These are phyloP conservation scores for Pythium dissotocum DNA, from an alignment of 352 stramenopile species.

Conservation along the genomic window DNA sequence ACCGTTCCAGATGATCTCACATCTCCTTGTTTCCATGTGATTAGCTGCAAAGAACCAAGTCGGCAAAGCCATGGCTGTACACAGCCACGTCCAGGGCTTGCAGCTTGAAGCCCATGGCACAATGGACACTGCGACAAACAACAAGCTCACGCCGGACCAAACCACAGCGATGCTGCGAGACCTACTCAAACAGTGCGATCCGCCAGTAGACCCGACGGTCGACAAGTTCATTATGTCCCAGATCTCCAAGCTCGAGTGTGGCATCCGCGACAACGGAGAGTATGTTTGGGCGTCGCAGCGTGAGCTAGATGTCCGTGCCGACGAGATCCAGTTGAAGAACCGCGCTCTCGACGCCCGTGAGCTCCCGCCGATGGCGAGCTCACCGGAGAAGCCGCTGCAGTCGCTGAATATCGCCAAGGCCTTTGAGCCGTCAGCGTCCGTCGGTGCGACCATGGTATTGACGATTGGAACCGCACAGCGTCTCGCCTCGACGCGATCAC, in stretches of 20 bases:
- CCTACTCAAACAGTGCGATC: constrained; percentile 18
- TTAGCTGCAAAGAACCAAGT: neutral
- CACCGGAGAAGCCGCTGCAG: neutral
- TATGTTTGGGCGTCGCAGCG: constrained; percentile 9
- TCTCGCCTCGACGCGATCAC: neutral
- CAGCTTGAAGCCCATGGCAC: neutral
- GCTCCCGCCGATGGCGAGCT: neutral
- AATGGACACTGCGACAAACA: constrained; percentile 16
- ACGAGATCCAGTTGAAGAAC: neutral
- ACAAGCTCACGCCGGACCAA: constrained; percentile 12
- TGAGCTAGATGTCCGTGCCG: neutral
- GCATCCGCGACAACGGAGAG: constrained; percentile 5
- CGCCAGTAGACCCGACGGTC: constrained; percentile 14
- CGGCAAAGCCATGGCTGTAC: neutral
- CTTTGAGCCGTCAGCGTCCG: neutral
- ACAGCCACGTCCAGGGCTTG: neutral
- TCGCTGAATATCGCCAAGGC: neutral
- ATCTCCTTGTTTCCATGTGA: neutral
- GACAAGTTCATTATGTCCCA: constrained; percentile 14
- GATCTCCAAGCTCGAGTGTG: constrained; percentile 30
- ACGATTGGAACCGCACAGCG: neutral
- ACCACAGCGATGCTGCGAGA: constrained; percentile 19
- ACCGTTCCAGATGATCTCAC: neutral
- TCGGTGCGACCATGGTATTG: neutral
- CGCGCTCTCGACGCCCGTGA: neutral